phyloP scores from a whole-genome alignment of 345 rosid species.

The Hibiscus tridactylites region DNA sequence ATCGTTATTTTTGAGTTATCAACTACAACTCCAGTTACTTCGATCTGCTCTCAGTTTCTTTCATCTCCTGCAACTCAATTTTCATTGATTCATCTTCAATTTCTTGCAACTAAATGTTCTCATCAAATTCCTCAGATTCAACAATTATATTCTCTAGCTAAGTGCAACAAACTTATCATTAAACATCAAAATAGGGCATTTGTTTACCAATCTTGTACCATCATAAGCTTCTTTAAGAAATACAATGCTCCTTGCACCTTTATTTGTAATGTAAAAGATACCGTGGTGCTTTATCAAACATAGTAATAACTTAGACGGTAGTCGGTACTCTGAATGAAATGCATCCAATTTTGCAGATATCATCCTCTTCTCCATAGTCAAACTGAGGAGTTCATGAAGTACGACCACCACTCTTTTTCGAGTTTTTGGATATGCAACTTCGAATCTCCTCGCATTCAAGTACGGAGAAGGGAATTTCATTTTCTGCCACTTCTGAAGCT shows the following conservation, averaged over 20 bases:
- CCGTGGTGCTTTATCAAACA: constrained; percentile 86
- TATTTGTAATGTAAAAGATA: constrained; percentile 84
- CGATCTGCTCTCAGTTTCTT: too few species aligned
- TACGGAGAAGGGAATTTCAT: constrained; percentile 97
- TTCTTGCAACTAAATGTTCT: too few species aligned
- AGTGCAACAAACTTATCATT: constrained; percentile 63
- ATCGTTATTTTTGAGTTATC: too few species aligned
- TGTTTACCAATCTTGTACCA: constrained; percentile 56
- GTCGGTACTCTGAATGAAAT: constrained; percentile 52
- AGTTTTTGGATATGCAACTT: constrained; percentile 63
- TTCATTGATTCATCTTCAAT: too few species aligned
- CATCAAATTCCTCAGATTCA: too few species aligned
- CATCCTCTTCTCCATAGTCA: constrained; percentile 70
- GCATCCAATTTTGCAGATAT: constrained; percentile 68
- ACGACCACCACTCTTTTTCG: constrained; percentile 75
- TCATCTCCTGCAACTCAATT: too few species aligned
- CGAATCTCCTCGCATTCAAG: constrained; percentile 68
- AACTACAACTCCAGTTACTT: too few species aligned
- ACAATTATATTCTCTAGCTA: too few species aligned
- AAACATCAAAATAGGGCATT: constrained; percentile 59
- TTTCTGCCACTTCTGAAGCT: constrained; percentile 82
- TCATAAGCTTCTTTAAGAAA: constrained; percentile 79
- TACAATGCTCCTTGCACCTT: constrained; percentile 82
- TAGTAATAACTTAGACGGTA: constrained; percentile 72
- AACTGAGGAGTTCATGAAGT: constrained; percentile 87